Evolutionary conservation across 2,329 filamentous ascomycete species (phyloP), one percentile per base, ranked within the genome.

Genomic region (Ceratocystis albifundus): DNA sequence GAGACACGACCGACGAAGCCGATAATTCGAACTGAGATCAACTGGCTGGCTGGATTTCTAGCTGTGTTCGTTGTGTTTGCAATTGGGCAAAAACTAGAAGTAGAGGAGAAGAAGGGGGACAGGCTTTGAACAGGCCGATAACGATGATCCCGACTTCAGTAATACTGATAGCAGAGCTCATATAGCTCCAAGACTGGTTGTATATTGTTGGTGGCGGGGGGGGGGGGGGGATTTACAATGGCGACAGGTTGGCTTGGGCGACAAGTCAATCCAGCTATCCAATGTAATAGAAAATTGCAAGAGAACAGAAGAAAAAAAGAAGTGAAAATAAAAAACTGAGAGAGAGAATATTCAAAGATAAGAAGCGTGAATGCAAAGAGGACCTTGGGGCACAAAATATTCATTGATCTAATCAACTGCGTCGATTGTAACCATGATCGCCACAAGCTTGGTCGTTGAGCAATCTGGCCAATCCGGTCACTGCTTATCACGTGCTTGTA

Each of bases 331-430:
- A 41, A 46, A 30, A 45, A 64, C 36, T 46, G 4, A 50, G 57
- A 62, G 65, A 45, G 46, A 50, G 66, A 65, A 10, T 12, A 32
- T 30, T 25, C 59, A 28, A 22, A 65, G 59, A 67, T 25, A 20
- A 64, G 22, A 22, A 65, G 5, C 32, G 53, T 32, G n/a, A 20
- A n/a, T 5, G 15, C 20, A 61, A 65, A 25, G 67, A 61, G 22
- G 46, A n/a, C 22, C 17, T 45, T 28, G 48, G 48, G 20, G 6
- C 48, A 22, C n/a, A 50, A 20, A 4, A 28, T 1, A 53, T 53
- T 48, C 6, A 7, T 48, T 48, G 48, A 28, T 59, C 53, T 30
- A 59, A 32, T 17, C 8, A 30, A 32, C 32, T 59, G 22, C 53
- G 36, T 17, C n/a, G 53, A 59, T 59, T 59, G 10, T 64, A 25